Base-by-base conservation (phyloP, 1,139 yeast species). In the Entelexis paramagnoliae region DNA sequence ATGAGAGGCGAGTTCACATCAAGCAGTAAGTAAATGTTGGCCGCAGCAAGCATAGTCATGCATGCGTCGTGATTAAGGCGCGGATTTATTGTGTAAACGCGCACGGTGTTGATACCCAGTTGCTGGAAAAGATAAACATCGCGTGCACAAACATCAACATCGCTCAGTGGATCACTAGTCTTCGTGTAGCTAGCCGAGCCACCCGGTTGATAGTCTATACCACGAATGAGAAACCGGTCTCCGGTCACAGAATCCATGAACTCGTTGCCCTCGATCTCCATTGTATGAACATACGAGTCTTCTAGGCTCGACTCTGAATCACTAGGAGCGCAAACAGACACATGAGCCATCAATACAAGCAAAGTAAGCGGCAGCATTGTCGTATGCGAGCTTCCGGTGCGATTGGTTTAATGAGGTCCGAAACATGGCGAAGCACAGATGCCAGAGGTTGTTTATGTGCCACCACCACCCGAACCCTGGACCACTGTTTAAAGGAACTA, bases 21-120 rank as follows among this genome's bases (percentile, higher is more conserved):
- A 49, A 93, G 78, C 54, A 89, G 70, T 28, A 88, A 78, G 63
- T 88, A 88, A 60, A 89, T 87, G 51, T 96, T 96, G 9, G 95
- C 96, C 52, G 84, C 81, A 60, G 83, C 81, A 62, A 87, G 78
- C 58, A 83, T 76, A 41, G 86, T 73, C 94, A 89, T 86, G 72
- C 97, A 89, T 60, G 78, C 82, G 63, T 83, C 88, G 66, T 88
- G 96, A 68, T 87, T 80, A 53, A 80, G 63, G 55, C 77, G 78
- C n/a, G 91, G 86, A 67, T 84, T 81, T 56, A 85, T 71, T 11
- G 93, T 83, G 68, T 86, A 86, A 20, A 75, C 75, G 59, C 80
- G 70, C 41, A 66, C 60, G 11, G 66, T 61, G 29, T 89, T 88
- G 62, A 88, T 77, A 34, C 89, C 86, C 51, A 86, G 72, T 61